A percentile compares a stretch with the other conserved stretches of the same genome.
Evolutionary conservation across 2,329 filamentous ascomycete species (phyloP).

Genomic region (Lasiodiplodia gonubiensis): DNA sequence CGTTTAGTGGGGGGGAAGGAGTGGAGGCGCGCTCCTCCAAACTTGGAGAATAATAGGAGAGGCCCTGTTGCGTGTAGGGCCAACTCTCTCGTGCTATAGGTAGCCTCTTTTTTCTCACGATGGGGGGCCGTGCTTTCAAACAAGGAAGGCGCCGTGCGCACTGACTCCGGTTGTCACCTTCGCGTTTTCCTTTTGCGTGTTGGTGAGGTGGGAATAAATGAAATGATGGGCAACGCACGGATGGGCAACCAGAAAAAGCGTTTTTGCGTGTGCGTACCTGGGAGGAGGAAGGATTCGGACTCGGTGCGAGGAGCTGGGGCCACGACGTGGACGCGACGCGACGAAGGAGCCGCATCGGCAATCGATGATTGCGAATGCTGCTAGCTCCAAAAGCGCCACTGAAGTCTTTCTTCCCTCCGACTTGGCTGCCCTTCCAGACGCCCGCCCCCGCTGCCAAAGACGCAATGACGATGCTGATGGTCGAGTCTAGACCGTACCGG

Average conservation of each 20-base stretch:
- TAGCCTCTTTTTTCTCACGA: too few species aligned
- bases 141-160: too few species aligned
- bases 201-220: background rate
- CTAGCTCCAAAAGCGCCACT: too few species aligned
- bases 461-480: background rate
- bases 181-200: background rate
- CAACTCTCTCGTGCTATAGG: too few species aligned
- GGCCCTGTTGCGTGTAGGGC: too few species aligned
- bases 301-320: background rate
- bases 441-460: background rate
- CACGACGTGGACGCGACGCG: background rate
- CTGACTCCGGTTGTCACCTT: too few species aligned
- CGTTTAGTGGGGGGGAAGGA: too few species aligned
- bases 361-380: background rate
- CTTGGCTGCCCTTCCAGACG: background rate
- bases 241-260: background rate
- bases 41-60: too few species aligned
- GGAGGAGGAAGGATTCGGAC: background rate
- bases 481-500: background rate
- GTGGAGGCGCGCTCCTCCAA: too few species aligned
- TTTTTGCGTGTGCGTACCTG: background rate
- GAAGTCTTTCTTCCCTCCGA: background rate
- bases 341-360: background rate
- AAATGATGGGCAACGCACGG: background rate
- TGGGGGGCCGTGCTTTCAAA: too few species aligned